These are phyloP conservation scores for Coniochaeta sp. DNA, from an alignment of 2,329 filamentous ascomycete species.

Conservation along the genomic window DNA sequence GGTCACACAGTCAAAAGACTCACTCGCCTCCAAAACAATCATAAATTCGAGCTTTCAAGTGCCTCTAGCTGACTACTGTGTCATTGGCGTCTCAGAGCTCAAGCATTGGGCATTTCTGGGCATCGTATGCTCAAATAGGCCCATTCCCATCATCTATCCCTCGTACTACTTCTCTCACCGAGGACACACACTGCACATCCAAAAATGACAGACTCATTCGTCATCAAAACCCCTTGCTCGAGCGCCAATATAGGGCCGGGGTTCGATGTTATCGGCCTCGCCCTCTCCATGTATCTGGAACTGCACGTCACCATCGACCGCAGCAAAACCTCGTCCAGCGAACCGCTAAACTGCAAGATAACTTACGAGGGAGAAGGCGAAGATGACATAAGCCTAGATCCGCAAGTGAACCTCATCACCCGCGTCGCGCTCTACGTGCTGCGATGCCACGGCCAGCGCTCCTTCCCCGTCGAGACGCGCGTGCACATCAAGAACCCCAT, in stretches of 20 bases:
- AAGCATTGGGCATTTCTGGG: not conserved
- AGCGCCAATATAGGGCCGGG: slow-evolving; percentile 97
- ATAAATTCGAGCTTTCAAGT: not conserved
- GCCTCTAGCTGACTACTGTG: not conserved
- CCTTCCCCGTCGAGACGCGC: slow-evolving; percentile 78
- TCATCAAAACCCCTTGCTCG: slow-evolving; percentile 80
- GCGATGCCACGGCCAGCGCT: slow-evolving; percentile 78
- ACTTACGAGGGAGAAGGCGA: slow-evolving; percentile 82
- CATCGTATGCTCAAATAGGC: not conserved
- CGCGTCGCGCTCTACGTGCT: slow-evolving; percentile 91
- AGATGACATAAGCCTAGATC: slow-evolving; percentile 71
- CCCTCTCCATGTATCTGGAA: slow-evolving; percentile 89
- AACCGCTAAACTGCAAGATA: slow-evolving; percentile 77
- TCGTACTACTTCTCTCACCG: not conserved
- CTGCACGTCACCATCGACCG: slow-evolving; percentile 72
- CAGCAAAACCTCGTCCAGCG: slow-evolving; percentile 41
- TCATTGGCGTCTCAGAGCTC: not conserved
- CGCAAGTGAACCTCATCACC: slow-evolving; percentile 87
- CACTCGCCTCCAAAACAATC: not conserved
- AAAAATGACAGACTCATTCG: slow-evolving; percentile 44
- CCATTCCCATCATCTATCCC: too few species aligned
- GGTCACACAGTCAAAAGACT: not conserved
- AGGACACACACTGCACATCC: not conserved
- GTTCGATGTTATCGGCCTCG: slow-evolving; percentile 96
- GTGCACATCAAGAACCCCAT: slow-evolving; percentile 96